These are phyloP conservation scores for Roridomyces roridus DNA, from an alignment of 768 basidiomycete species.

Conservation along the genomic window DNA sequence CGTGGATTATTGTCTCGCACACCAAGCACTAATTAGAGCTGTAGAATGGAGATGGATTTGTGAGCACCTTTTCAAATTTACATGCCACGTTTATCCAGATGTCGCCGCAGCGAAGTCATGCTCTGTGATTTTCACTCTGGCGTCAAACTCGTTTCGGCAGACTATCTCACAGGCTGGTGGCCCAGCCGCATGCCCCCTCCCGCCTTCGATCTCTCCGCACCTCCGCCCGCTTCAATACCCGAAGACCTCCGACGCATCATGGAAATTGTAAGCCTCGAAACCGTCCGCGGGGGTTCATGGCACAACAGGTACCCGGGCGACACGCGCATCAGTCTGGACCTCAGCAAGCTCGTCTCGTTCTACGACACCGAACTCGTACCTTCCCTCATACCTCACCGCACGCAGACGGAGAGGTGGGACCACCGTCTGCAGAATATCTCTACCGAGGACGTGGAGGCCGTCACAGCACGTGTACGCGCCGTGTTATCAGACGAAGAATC, in stretches of 20 bases:
- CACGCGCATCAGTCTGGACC: constrained; percentile 38
- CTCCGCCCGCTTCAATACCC: neutral
- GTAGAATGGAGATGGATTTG: constrained; percentile 37
- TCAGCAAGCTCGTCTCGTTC: constrained; percentile 40
- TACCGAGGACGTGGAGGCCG: constrained; percentile 23
- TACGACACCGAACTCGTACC: constrained; percentile 39
- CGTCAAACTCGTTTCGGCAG: constrained; percentile 29
- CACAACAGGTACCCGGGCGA: constrained; percentile 43
- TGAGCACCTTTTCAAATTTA: constrained; percentile 28
- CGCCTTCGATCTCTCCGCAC: too few species aligned
- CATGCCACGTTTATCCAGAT: neutral
- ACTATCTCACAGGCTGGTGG: constrained; percentile 18
- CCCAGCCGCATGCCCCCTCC: too few species aligned
- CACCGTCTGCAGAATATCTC: constrained; percentile 37
- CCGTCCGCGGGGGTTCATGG: constrained; percentile 33
- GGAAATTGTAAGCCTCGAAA: constrained; percentile 9
- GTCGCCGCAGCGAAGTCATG: constrained; percentile 40
- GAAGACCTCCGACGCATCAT: neutral
- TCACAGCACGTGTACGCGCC: constrained; percentile 15
- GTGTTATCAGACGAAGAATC: constrained; percentile 2
- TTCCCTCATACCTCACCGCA: constrained; percentile 33
- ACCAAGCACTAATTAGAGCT: too few species aligned
- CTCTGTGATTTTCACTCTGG: constrained; percentile 39
- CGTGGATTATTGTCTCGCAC: too few species aligned
- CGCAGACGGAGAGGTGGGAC: constrained; percentile 31